A percentile compares a stretch with the other conserved stretches of the same genome.
Evolutionary conservation across 495 filamentous ascomycete species (phyloP).

Genomic region (Apodospora peruviana): DNA sequence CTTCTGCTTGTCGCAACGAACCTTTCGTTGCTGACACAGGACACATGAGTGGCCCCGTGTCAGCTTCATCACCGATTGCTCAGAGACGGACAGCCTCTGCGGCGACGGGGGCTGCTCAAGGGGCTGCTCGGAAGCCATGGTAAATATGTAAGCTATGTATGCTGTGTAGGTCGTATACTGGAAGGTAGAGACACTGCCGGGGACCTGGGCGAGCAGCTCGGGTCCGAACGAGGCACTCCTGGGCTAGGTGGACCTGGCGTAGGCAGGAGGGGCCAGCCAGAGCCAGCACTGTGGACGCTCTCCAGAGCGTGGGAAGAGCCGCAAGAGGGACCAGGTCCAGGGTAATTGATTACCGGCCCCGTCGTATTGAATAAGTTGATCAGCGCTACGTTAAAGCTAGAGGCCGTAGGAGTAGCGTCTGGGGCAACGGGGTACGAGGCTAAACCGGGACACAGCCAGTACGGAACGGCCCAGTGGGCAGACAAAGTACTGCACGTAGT

Average conservation of each 20-base stretch:
- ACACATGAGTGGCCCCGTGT: constrained; percentile 57
- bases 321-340: not conserved
- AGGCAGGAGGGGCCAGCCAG: not conserved
- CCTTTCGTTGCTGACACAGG: constrained; percentile 61
- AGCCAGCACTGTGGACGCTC: not conserved
- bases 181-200: not conserved
- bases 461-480: too few species aligned
- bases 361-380: not conserved
- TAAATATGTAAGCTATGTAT: constrained; percentile 6
- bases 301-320: not conserved
- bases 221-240: constrained; percentile 7
- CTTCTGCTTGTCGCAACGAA: constrained; percentile 60
- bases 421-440: constrained; percentile 1
- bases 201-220: constrained; percentile 7
- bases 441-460: not conserved
- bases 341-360: not conserved
- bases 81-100: constrained; percentile 19
- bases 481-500: too few species aligned
- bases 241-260: not conserved
- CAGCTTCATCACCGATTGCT: constrained; percentile 41
- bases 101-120: constrained; percentile 30
- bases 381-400: not conserved
- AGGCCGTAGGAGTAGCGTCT: not conserved
- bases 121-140: constrained; percentile 26
- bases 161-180: constrained; percentile 1